Conservation (phyloP, 768 basidiomycete species). For the Russula sp. region DNA sequence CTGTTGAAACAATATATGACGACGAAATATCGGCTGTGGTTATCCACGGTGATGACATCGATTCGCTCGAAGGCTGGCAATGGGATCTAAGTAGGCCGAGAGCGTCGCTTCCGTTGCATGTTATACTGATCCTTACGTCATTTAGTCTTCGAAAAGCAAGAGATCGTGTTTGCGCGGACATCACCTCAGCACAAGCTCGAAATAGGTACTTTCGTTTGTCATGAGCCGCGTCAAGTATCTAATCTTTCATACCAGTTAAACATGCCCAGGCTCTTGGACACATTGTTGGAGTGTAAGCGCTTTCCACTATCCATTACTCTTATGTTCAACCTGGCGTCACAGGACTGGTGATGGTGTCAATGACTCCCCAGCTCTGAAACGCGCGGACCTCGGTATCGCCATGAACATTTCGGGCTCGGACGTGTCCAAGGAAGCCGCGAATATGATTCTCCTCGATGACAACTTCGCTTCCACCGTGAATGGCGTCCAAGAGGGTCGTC, state of each 20-base stretch:
- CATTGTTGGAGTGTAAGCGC: constrained; percentile 65
- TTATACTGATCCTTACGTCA: not conserved
- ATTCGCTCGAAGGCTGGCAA: constrained; percentile 64
- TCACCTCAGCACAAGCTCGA: constrained; percentile 73
- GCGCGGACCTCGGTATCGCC: constrained; percentile 69
- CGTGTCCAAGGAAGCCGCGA: constrained; percentile 70
- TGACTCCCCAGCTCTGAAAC: constrained; percentile 68
- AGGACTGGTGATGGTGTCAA: constrained; percentile 74
- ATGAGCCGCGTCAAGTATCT: not conserved
- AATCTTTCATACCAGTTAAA: constrained; percentile 47
- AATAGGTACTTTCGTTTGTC: constrained; percentile 47
- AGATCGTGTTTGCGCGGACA: constrained; percentile 70
- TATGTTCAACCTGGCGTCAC: constrained; percentile 7
- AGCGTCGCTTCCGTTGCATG: not conserved
- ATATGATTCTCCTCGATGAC: constrained; percentile 71
- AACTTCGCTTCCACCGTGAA: constrained; percentile 73
- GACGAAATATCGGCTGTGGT: constrained; percentile 66
- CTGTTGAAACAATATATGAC: constrained; percentile 59
- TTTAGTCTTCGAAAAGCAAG: constrained; percentile 61
- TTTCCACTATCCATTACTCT: constrained; percentile 1
- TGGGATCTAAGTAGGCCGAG: constrained; percentile 65
- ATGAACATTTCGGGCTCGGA: constrained; percentile 76
- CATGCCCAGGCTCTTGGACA: constrained; percentile 68
- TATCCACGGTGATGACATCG: constrained; percentile 67
- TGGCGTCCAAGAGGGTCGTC: constrained; percentile 66